phyloP scores from a whole-genome alignment of 345 rosid genomes.

The Combretum micranthum region DNA sequence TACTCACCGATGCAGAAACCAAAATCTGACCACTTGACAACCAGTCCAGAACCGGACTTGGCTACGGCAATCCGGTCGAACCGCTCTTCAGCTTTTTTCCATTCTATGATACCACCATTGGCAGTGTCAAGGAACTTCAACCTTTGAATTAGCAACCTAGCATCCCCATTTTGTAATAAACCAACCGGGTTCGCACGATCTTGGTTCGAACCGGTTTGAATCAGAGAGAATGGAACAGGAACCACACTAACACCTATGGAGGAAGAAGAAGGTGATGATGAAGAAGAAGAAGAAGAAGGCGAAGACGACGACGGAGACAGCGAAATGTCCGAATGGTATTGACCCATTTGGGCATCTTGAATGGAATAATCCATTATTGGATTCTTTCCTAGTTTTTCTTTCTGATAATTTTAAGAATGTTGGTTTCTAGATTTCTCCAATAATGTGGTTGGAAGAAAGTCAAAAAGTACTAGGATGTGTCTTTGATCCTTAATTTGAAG shows the following conservation, averaged over 20 bases:
- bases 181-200: no score
- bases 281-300: conserved; percentile 8
- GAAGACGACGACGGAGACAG: background rate
- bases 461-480: no score
- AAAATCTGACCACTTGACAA: conserved; percentile 36
- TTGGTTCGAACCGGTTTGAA: background rate
- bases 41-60: conserved; percentile 15
- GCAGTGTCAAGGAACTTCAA: conserved; percentile 24
- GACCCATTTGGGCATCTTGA: no score
- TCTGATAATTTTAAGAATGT: no score
- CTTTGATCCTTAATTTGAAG: no score
- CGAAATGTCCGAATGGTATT: no score
- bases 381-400: no score
- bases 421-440: no score
- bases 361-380: no score
- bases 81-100: conserved; percentile 32
- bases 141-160: conserved; percentile 8
- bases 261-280: conserved; percentile 18
- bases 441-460: no score
- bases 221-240: conserved; percentile 7
- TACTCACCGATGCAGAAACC: conserved; percentile 35
- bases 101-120: conserved; percentile 12
- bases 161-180: background rate
- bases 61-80: conserved; percentile 26
- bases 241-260: conserved; percentile 7